A percentile compares a stretch with the other conserved stretches of the same genome.
Evolutionary conservation across 202 grass and related monocot genomes (phyloP).

Genomic region (Schoenoplectus tabernaemontani): DNA sequence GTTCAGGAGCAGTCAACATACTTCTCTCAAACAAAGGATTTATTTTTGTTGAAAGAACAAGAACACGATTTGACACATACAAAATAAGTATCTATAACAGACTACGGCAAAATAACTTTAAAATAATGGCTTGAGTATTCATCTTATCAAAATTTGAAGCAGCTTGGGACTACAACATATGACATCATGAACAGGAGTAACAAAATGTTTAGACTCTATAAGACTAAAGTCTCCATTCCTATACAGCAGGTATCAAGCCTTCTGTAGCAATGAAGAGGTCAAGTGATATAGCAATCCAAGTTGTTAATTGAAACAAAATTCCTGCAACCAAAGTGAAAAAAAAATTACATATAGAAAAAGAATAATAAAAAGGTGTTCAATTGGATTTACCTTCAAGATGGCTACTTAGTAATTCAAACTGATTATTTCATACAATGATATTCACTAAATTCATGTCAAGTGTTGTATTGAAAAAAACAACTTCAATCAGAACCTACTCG

Average conservation of each 20-base stretch:
- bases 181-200: neutral
- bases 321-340: neutral
- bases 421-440: neutral
- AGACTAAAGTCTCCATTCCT: neutral
- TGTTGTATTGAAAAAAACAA: neutral
- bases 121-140: neutral
- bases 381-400: neutral
- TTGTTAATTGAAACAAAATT: neutral
- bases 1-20: neutral
- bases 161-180: conserved; percentile 2
- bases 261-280: neutral
- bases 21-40: neutral
- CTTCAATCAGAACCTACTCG: neutral
- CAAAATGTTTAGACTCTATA: neutral
- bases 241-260: neutral
- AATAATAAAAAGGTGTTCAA: neutral
- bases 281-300: neutral
- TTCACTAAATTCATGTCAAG: neutral
- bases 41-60: neutral
- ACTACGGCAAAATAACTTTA: neutral
- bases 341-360: neutral
- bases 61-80: neutral
- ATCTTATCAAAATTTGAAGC: neutral
- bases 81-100: neutral
- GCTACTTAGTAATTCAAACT: neutral